Evolutionary conservation across 768 basidiomycete species (phyloP), one percentile per base, ranked within the genome.

Genomic region (Dacryopinax spathularia): DNA sequence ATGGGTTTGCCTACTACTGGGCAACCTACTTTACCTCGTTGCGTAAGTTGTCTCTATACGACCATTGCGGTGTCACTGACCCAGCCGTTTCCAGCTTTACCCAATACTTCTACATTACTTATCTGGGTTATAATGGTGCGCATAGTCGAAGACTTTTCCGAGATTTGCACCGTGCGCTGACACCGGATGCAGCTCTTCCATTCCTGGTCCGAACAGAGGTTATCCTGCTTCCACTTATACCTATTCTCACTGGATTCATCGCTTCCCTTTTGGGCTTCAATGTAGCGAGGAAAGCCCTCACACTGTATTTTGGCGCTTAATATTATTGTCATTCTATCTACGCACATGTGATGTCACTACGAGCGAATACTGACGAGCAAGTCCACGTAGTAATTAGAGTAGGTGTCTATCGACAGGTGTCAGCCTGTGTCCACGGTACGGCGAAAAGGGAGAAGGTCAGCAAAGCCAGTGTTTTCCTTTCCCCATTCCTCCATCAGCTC

Each of bases 1-100:
- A 68, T 97, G 94, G 94, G 82, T 94, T n/a, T 95, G 91, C 71
- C 79, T 97, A 36, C 87, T 88, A 78, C 79, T 93, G 25, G 95
- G 93, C 59, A 97, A 97, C 67, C 94, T 92, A 1, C 76, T 94
- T 10, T 94, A 92, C 73, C 82, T 97, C 29, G 85, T 86, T 25
- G 94, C 89, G 85, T 89, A 76, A 67, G 82, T 79, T 13, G 18
- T n/a, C 48, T 44, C 63, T 60, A 34, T 34, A 37, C 37, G n/a
- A 31, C 44, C 34, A 13, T 20, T 7, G 27, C 25, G 1, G 31
- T 27, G 18, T 12, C 20, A 12, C 27, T 41, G 33, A 34, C 63
- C 43, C 48, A 9, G 48, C 34, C 48, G 31, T 62, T 3, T 66
- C n/a, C 66, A 91, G 89, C 31, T 87, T 88, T 68, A 83, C 87